Base-by-base conservation (phyloP, 345 rosid species). In the Brassica carinata region DNA sequence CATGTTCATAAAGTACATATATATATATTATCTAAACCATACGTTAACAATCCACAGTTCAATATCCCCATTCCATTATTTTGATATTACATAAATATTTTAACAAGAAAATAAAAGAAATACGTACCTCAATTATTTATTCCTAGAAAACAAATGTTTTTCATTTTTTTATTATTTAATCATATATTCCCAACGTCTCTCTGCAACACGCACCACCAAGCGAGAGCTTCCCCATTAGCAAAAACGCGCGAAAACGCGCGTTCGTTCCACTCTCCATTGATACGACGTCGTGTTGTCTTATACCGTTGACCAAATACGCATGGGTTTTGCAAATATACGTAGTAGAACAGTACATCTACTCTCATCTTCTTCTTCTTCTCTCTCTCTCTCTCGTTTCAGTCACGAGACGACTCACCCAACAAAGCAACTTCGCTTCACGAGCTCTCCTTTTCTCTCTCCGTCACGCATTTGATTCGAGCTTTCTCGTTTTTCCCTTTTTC, bases 171-270 rank as follows among this genome's bases (percentile, higher is more conserved):
- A 15, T 17, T 55, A 62, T 43, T 57, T 7, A 66, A 15, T 65
- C 67, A 67, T 76, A 67, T 55, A 57, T 55, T 26, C 79, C 73
- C 79, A 76, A 82, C 83, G 79, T 80, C 81, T 83, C 84, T 79
- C 86, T 76, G 81, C 79, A 76, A 71, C 79, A 78, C 85, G 83
- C 72, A 76, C 79, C 72, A 77, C 71, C 82, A 67, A 63, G 75
- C 81, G 64, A 73, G 70, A 85, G 69, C 68, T 26, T 23, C 71
- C 71, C 74, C 74, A 82, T 58, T 58, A 18, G 0, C 2, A 23
- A 18, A 0, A 36, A 70, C 78, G 59, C 84, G 69, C 45, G 3
- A 5, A 0, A 1, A n/a, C 0, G 59, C 66, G 70, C 77, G 81
- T 77, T 9, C 0, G 14, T 0, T n/a, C 3, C 64, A 81, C 67